Conservation (phyloP, 768 basidiomycete species). For the Boletus pseudopeckii region DNA sequence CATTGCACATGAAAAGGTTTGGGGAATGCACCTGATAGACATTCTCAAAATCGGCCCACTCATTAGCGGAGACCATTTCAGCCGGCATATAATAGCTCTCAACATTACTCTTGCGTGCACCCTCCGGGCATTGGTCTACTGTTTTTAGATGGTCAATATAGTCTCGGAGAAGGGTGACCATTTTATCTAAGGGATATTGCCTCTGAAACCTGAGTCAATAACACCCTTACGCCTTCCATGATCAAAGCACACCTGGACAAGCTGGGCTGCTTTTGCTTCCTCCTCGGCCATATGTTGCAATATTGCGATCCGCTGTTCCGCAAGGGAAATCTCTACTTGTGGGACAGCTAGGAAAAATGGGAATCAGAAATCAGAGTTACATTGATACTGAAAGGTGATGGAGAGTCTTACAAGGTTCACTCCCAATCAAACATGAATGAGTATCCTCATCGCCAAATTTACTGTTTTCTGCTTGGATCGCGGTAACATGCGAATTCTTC, state of each 20-base stretch:
- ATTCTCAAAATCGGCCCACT: constrained; percentile 83
- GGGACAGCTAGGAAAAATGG: constrained; percentile 47
- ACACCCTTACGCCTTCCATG: not conserved
- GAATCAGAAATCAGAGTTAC: constrained; percentile 2
- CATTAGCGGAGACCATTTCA: constrained; percentile 61
- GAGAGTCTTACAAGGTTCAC: constrained; percentile 56
- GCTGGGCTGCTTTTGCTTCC: constrained; percentile 6
- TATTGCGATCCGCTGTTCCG: constrained; percentile 50
- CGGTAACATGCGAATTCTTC: constrained; percentile 44
- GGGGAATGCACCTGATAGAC: constrained; percentile 91
- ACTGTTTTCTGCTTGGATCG: constrained; percentile 43
- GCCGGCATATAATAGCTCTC: constrained; percentile 64
- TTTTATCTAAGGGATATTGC: constrained; percentile 37
- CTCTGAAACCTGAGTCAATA: constrained; percentile 19
- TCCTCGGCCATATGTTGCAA: constrained; percentile 32
- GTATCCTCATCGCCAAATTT: constrained; percentile 88
- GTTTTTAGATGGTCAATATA: constrained; percentile 56
- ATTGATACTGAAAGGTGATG: not conserved
- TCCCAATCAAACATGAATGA: constrained; percentile 76
- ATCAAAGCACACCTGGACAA: constrained; percentile 15
- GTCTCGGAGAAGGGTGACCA: constrained; percentile 56
- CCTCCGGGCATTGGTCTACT: constrained; percentile 38
- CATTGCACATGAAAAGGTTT: constrained; percentile 70
- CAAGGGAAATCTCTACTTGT: constrained; percentile 61
- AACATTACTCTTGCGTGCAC: constrained; percentile 30